Evolutionary conservation across 108 stramenopile genomes (phyloP).

Genomic region (Pseudonitzschia pungens): DNA sequence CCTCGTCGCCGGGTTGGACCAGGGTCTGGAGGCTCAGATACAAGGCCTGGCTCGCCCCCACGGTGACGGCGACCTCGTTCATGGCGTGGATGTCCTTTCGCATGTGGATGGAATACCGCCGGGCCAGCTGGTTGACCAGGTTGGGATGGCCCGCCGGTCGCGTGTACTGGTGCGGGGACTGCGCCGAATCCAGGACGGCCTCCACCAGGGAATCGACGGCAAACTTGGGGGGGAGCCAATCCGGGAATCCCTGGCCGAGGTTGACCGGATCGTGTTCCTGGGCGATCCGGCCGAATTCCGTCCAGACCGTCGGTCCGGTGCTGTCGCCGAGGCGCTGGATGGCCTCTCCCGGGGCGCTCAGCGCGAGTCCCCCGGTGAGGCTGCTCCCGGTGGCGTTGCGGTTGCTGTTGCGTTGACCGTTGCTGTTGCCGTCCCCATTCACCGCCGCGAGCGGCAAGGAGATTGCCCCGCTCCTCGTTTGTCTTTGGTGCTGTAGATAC

Average conservation of each 20-base stretch:
- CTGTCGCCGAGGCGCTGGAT: constrained; percentile 53
- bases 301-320: constrained; percentile 85
- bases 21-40: constrained; percentile 86
- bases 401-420: neutral
- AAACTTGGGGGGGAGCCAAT: constrained; percentile 86
- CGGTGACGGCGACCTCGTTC: constrained; percentile 90
- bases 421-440: neutral
- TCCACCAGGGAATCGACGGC: constrained; percentile 69
- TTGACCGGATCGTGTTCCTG: constrained; percentile 71
- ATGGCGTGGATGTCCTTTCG: constrained; percentile 74
- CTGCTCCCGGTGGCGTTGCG: neutral
- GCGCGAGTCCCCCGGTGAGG: constrained; percentile 11
- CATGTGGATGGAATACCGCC: constrained; percentile 88
- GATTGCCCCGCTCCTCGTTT: neutral
- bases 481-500: neutral
- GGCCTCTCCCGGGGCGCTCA: constrained; percentile 51
- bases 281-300: constrained; percentile 77
- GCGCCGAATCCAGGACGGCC: constrained; percentile 59
- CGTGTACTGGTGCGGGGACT: constrained; percentile 93
- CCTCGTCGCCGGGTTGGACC: constrained; percentile 90
- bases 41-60: constrained; percentile 93
- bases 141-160: constrained; percentile 92
- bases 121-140: constrained; percentile 84
- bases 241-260: constrained; percentile 87
- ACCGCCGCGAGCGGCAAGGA: neutral